These are phyloP conservation scores for Zalerion maritima DNA, from an alignment of 495 filamentous ascomycete genomes.

Conservation along the genomic window DNA sequence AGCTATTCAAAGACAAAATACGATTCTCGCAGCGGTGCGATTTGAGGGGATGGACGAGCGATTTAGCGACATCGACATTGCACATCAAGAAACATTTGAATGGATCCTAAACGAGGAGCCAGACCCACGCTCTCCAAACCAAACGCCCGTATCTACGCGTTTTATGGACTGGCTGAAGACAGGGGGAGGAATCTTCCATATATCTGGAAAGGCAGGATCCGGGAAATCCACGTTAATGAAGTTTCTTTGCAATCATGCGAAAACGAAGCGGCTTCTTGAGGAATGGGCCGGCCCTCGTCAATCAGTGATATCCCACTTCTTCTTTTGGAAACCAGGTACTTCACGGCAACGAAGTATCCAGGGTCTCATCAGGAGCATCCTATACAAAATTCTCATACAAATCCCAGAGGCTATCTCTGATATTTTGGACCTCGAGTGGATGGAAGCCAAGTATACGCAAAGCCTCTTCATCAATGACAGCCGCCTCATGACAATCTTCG, in stretches of 20 bases:
- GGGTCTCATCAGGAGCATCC: slow-evolving; percentile 25
- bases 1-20: slow-evolving; percentile 5
- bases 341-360: slow-evolving; percentile 23
- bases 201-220: slow-evolving; percentile 26
- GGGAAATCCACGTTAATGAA: slow-evolving; percentile 36
- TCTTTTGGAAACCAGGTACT: slow-evolving; percentile 31
- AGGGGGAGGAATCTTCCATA: slow-evolving; percentile 18
- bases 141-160: slow-evolving; percentile 2
- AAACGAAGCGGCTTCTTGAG: slow-evolving; percentile 7
- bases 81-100: slow-evolving; percentile 13
- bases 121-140: slow-evolving; percentile 3
- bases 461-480: slow-evolving; percentile 6
- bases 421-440: slow-evolving; percentile 9
- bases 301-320: slow-evolving; percentile 25
- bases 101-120: slow-evolving; percentile 13
- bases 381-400: slow-evolving; percentile 18
- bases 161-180: slow-evolving; percentile 18
- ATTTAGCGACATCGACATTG: slow-evolving; percentile 7
- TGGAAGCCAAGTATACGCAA: slow-evolving; percentile 2
- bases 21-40: slow-evolving; percentile 7
- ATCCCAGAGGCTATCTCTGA: slow-evolving; percentile 15
- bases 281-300: slow-evolving; percentile 15
- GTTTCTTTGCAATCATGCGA: slow-evolving; percentile 12
- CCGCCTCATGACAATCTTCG: slow-evolving; percentile 6
- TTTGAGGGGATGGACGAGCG: slow-evolving; percentile 12